A percentile compares a stretch with the other conserved stretches of the same genome.
phyloP scores from a whole-genome alignment of 23 red algal genomes.

The Gracilaria domingensis region DNA sequence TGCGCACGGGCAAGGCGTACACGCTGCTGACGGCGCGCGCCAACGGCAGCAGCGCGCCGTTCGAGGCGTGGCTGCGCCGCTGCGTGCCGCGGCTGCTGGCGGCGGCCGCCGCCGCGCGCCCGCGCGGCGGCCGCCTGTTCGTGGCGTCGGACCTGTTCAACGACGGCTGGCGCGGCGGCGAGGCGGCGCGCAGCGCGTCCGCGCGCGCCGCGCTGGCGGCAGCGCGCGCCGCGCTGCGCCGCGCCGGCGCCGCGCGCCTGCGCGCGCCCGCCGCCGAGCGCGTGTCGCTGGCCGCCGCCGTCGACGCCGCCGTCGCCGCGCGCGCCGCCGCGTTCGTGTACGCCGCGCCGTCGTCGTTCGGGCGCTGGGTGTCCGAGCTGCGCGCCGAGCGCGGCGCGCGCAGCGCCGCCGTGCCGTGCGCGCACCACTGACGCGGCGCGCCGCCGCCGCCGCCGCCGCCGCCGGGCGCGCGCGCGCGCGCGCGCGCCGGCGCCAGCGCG shows the following conservation, averaged over 20 bases:
- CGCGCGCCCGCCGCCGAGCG: too few relatives aligned
- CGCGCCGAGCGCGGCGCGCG: slow-evolving; percentile 9
- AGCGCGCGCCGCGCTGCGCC: not conserved
- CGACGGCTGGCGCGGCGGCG: slow-evolving; percentile 59
- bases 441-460: not conserved
- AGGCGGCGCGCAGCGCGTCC: not conserved
- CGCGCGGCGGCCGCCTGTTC: slow-evolving; percentile 14
- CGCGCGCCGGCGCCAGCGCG: not conserved
- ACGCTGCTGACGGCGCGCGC: slow-evolving; percentile 17
- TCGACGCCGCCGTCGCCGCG: not conserved
- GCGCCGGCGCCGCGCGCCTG: too few relatives aligned
- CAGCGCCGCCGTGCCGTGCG: not conserved
- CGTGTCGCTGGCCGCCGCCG: too few relatives aligned
- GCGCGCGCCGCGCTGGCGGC: not conserved
- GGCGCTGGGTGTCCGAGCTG: slow-evolving; percentile 62
- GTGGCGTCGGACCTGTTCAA: slow-evolving; percentile 64
- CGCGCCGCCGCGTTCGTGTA: slow-evolving; percentile 48
- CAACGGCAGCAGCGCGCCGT: not conserved
- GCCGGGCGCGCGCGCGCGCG: not conserved
- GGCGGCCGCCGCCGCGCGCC: not conserved
- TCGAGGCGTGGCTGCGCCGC: slow-evolving; percentile 5
- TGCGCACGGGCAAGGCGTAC: slow-evolving; percentile 49
- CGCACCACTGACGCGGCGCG: not conserved
- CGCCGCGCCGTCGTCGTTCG: slow-evolving; percentile 44
- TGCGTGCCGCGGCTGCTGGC: slow-evolving; percentile 8